phyloP scores from a whole-genome alignment of 1,139 yeast species.

The Candida glucosophila region DNA sequence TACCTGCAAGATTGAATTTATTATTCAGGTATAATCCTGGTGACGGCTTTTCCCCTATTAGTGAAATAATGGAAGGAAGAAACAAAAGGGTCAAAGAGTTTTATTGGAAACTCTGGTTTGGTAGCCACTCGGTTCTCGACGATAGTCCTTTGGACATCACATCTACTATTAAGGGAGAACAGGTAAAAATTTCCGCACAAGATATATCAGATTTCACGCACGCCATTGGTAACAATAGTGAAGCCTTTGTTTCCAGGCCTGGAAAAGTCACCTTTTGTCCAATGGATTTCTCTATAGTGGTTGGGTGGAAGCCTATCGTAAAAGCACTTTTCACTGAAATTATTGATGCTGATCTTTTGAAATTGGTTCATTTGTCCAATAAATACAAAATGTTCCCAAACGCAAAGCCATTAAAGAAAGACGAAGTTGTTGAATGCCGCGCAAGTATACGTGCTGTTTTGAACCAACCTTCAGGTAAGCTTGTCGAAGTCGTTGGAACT shows the following conservation, averaged over 20 bases:
- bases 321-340: constrained; percentile 93
- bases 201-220: constrained; percentile 90
- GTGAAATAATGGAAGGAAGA: constrained; percentile 84
- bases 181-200: constrained; percentile 60
- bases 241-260: constrained; percentile 84
- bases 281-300: constrained; percentile 97
- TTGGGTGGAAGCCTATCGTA: constrained; percentile 98
- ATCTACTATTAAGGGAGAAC: constrained; percentile 63
- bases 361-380: constrained; percentile 89
- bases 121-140: constrained; percentile 41
- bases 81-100: constrained; percentile 89
- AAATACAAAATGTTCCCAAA: constrained; percentile 93
- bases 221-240: constrained; percentile 95
- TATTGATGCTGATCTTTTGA: constrained; percentile 93
- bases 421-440: constrained; percentile 72
- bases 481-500: constrained; percentile 92
- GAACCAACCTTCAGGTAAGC: constrained; percentile 88
- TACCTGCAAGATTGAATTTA: constrained; percentile 69
- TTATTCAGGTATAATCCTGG: constrained; percentile 72
- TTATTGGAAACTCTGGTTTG: constrained; percentile 98
- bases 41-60: constrained; percentile 91
- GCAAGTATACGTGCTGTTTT: constrained; percentile 86
- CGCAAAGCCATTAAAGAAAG: constrained; percentile 82
- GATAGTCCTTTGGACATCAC: constrained; percentile 63
- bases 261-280: constrained; percentile 88